Base-by-base conservation (phyloP, 768 basidiomycete species). In the Plicaturopsis crispa region DNA sequence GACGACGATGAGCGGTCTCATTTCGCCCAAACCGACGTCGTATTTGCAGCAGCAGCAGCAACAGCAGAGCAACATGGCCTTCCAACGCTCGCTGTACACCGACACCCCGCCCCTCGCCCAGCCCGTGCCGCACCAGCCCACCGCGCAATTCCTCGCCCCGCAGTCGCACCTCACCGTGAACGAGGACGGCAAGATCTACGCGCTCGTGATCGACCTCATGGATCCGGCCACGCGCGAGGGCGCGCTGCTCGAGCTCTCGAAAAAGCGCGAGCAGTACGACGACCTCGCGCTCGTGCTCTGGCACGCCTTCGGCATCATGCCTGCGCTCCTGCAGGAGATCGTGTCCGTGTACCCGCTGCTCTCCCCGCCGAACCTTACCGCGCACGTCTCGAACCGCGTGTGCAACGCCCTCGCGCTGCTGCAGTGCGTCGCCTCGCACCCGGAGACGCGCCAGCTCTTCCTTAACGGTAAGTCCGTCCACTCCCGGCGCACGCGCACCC, bases 251-350 rank as follows among this genome's bases (percentile, higher is more conserved):
- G 96, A 99, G 64, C 70, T 99, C 52, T 94, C 90, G 66, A 98
- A 99, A 74, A 98, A 97, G 69, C 70, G 96, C 46, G 96, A 98
- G 63, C 93, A 98, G 61, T 98, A 94, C 55, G 96, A 99, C 56
- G 93, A 99, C 62, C 78, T 99, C 33, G 96, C 96, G 2, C 73
- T 98, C 31, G 88, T 99, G 18, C 72, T 99, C 5, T 99, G 96
- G 96, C 93, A 98, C 53, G 92, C 92, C 2, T 99, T 97, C 53
- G 94, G 94, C 35, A 86, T 98, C 48, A 98, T 99, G 94, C 91
- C 94, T 12, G 89, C 91, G 3, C 74, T 99, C 23, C 70, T 99
- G 16, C 90, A 97, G 55, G 96, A 98, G 63, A 98, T 99, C 54
- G 91, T 98, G 36, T 91, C 93, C 17, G 96, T 99, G 35, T 99